Evolutionary conservation across 768 basidiomycete genomes (phyloP), one percentile per base, ranked within the genome.

Genomic region (Mycena epipterygia): DNA sequence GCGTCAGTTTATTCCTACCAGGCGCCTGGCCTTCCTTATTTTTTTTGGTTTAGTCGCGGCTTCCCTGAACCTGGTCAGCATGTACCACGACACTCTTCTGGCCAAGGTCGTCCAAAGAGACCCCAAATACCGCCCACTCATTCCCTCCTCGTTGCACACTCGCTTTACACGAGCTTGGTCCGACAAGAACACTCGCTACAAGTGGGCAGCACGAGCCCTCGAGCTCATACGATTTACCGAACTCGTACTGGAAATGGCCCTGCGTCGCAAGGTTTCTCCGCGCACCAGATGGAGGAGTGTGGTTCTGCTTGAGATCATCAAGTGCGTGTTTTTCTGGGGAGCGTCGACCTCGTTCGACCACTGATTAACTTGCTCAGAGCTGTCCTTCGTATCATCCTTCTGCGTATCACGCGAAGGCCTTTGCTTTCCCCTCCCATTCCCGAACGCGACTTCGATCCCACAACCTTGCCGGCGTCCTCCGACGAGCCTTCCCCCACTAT

Each of bases 81-180:
- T 96, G 86, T 98, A 98, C 79, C 97, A 99, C 80, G 97, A 99
- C 80, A 93, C 95, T 6, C 83, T 99, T n/a, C 89, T 99, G 48
- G 83, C 89, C 5, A 89, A 85, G 78, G 85, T 93, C 55, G 83
- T 90, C 32, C 88, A 88, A 75, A 86, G 79, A 58, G 87, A 93
- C 75, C 89, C 91, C 56, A 92, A 89, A 74, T 89, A 91, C 81
- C 90, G 86, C 58, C 91, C 94, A 46, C 88, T 95, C 68, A 88
- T 97, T 60, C 92, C 93, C 13, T 85, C 89, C 19, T 89, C 92
- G 35, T 83, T 88, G 71, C 97, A 98, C 80, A 88, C 94, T 35
- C 94, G 96, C 68, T 99, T 95, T 81, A 98, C 97, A 19, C 89
- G 89, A 64, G 93, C 94, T 52, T 99, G 94, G 94, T 87, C 89